Evolutionary conservation across 73 alveolate genomes (phyloP).

Genomic region (Urostyla sp.): DNA sequence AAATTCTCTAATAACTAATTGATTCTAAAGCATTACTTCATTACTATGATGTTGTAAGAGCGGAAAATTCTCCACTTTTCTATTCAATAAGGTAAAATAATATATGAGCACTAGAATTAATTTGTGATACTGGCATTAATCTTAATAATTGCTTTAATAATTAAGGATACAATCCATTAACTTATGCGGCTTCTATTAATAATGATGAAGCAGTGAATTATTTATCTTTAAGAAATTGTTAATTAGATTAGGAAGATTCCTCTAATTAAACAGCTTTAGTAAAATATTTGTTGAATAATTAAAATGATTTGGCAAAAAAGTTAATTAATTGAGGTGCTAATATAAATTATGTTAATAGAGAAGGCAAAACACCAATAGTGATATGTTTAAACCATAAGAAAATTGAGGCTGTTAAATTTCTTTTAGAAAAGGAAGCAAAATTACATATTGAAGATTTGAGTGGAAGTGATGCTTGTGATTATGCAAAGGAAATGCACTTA

Average conservation of each 20-base stretch:
- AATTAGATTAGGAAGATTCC: slow-evolving; percentile 53
- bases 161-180: slow-evolving; percentile 15
- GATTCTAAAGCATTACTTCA: slow-evolving; percentile 15
- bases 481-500: no score
- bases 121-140: slow-evolving; percentile 34
- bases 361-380: slow-evolving; percentile 54
- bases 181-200: slow-evolving; percentile 31
- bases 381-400: not conserved
- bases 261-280: slow-evolving; percentile 8
- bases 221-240: slow-evolving; percentile 20
- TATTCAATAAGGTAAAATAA: slow-evolving; percentile 8
- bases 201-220: slow-evolving; percentile 24
- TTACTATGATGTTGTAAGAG: slow-evolving; percentile 41
- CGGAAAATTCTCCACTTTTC: slow-evolving; percentile 39
- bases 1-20: slow-evolving; percentile 9
- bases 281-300: slow-evolving; percentile 15
- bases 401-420: slow-evolving; percentile 48
- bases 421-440: slow-evolving; percentile 27
- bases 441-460: slow-evolving; percentile 57
- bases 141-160: slow-evolving; percentile 1
- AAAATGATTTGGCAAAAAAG: slow-evolving; percentile 9
- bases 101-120: not conserved
- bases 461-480: slow-evolving; percentile 67
- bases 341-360: slow-evolving; percentile 37
- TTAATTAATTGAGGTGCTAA: slow-evolving; percentile 45